Conservation (phyloP, 2,329 filamentous ascomycete species). For the Pseudocercospora musae region DNA sequence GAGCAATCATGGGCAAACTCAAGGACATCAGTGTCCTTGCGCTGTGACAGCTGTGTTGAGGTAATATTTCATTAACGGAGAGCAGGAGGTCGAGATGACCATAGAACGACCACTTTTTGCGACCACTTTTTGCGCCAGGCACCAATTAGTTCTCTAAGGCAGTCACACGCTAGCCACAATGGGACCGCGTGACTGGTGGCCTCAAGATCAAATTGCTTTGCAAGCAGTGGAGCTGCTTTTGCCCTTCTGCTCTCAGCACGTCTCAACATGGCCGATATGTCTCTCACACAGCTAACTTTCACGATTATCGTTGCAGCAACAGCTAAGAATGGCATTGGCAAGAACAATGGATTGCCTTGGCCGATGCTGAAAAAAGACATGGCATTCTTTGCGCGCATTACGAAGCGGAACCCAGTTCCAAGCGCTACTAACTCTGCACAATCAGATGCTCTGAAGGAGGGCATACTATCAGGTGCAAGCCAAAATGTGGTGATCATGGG, state of each 20-base stretch:
- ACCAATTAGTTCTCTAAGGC: neutral
- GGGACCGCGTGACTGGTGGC: neutral
- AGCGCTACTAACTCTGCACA: slow-evolving; percentile 33
- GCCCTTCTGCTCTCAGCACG: neutral
- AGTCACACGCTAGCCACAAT: neutral
- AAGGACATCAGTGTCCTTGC: neutral
- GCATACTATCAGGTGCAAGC: slow-evolving; percentile 19
- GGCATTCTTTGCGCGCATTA: slow-evolving; percentile 90
- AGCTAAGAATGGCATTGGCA: slow-evolving; percentile 81
- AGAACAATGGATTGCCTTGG: slow-evolving; percentile 78
- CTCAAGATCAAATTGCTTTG: neutral
- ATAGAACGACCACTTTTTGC: neutral
- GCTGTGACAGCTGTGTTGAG: too few relatives aligned
- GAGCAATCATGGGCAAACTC: too few relatives aligned
- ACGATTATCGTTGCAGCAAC: slow-evolving; percentile 95
- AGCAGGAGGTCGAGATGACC: neutral
- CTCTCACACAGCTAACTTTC: slow-evolving; percentile 43
- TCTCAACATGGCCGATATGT: slow-evolving; percentile 29
- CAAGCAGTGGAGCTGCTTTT: neutral
- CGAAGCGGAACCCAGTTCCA: slow-evolving; percentile 64
- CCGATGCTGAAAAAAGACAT: slow-evolving; percentile 85
- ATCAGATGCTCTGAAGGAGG: slow-evolving; percentile 23
- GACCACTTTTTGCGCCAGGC: too few relatives aligned
- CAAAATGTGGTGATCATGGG: slow-evolving; percentile 84
- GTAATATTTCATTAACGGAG: too few relatives aligned